Conservation (phyloP, 495 filamentous ascomycete species). For the Bombardia bombarda region DNA sequence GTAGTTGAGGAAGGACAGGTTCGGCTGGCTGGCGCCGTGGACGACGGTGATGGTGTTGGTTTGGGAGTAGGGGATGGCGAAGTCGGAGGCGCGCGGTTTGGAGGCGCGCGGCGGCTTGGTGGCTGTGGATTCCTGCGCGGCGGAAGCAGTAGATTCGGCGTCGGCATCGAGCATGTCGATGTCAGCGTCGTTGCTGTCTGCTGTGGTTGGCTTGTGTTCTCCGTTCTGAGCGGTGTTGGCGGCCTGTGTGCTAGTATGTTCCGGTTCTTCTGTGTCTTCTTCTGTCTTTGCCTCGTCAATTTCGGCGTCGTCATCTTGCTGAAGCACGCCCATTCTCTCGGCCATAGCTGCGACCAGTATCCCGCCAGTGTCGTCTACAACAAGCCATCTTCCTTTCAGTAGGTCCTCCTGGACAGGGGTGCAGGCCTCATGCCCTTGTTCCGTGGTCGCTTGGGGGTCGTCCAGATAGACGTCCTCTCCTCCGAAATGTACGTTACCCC, state of each 20-base stretch:
- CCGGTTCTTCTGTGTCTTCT: neutral
- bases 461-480: constrained; percentile 28
- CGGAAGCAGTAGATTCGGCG: too few species aligned
- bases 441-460: constrained; percentile 15
- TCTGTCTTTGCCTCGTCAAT: constrained; percentile 1
- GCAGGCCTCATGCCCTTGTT: constrained; percentile 18
- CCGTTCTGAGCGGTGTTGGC: neutral
- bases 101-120: constrained; percentile 19
- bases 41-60: constrained; percentile 83
- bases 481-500: constrained; percentile 44
- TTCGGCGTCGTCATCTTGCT: constrained; percentile 38
- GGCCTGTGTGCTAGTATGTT: too few species aligned
- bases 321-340: constrained; percentile 82
- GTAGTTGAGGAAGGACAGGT: constrained; percentile 76
- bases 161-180: constrained; percentile 15
- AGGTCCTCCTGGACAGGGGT: constrained; percentile 11
- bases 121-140: constrained; percentile 2
- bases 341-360: constrained; percentile 81
- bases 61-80: constrained; percentile 39
- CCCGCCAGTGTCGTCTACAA: constrained; percentile 86
- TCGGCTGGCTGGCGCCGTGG: constrained; percentile 84
- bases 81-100: constrained; percentile 25
- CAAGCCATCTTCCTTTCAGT: constrained; percentile 64
- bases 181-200: constrained; percentile 1
- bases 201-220: too few species aligned